Conservation (phyloP, 1,139 yeast genomes). For the Pneumocystis sp. region DNA sequence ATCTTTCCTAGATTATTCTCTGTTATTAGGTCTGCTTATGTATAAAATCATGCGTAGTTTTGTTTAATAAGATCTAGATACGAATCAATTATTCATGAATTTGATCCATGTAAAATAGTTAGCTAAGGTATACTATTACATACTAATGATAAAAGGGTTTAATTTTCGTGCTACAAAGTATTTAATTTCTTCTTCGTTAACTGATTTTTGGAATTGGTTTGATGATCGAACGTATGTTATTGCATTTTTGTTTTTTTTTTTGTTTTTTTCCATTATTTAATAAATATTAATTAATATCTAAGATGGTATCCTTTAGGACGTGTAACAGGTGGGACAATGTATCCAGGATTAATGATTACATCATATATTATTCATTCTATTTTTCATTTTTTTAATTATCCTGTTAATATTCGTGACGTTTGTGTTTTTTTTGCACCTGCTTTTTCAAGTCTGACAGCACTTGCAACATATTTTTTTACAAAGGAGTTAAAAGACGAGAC, state of each 20-base stretch:
- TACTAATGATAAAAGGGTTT: background rate
- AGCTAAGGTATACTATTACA: background rate
- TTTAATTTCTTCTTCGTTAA: background rate
- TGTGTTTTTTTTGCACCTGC: slow-evolving; percentile 96
- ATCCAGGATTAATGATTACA: slow-evolving; percentile 97
- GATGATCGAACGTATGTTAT: slow-evolving; percentile 47
- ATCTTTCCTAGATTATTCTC: slow-evolving; percentile 27
- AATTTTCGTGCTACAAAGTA: background rate
- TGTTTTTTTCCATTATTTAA: background rate
- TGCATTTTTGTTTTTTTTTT: background rate
- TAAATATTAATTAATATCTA: background rate
- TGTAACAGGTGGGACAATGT: slow-evolving; percentile 96
- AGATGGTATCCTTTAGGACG: slow-evolving; percentile 99
- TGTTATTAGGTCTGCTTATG: slow-evolving; percentile 27
- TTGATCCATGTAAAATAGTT: slow-evolving; percentile 22
- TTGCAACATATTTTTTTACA: slow-evolving; percentile 80
- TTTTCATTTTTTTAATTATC: slow-evolving; percentile 50
- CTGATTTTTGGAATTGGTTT: slow-evolving; percentile 88
- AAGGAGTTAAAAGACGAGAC: slow-evolving; percentile 78
- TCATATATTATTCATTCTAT: slow-evolving; percentile 77
- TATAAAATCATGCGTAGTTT: background rate
- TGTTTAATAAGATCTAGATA: slow-evolving; percentile 35
- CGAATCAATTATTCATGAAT: slow-evolving; percentile 94
- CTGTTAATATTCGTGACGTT: slow-evolving; percentile 85
- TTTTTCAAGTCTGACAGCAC: slow-evolving; percentile 84